Percentiles rank a stretch among this genome's conserved stretches.
phyloP scores from a whole-genome alignment of 2,329 filamentous ascomycete genomes.

The Aureobasidium sp. region DNA sequence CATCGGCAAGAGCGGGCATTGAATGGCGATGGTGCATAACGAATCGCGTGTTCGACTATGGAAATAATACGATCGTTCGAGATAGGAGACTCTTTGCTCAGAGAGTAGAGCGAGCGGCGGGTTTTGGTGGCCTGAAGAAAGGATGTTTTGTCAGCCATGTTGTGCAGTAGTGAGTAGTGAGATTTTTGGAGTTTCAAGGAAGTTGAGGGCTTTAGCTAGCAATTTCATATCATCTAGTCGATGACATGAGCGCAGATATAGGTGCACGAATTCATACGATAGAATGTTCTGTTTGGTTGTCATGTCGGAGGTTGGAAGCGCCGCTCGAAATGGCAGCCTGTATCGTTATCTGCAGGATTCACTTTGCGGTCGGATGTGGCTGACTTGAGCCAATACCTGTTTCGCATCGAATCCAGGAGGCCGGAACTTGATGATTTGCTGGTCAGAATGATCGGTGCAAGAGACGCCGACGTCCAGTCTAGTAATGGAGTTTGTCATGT shows the following conservation, averaged over 20 bases:
- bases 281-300: neutral
- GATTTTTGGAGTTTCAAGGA: neutral
- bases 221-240: neutral
- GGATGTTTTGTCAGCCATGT: constrained; percentile 13
- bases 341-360: neutral
- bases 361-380: neutral
- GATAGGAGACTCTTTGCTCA: constrained; percentile 23
- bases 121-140: constrained; percentile 25
- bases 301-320: neutral
- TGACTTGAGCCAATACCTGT: neutral
- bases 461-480: neutral
- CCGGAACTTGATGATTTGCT: neutral
- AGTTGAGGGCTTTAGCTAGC: neutral
- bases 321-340: neutral
- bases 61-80: constrained; percentile 24
- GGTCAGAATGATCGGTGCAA: neutral
- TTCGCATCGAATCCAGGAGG: neutral
- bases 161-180: neutral
- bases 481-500: neutral
- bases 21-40: constrained; percentile 26
- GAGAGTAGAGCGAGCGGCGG: constrained; percentile 25
- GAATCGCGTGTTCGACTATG: constrained; percentile 23
- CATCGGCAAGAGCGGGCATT: constrained; percentile 26
- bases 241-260: neutral
- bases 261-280: neutral